Evolutionary conservation across 306 rosid species (phyloP).

Genomic region (Casuarina glauca): DNA sequence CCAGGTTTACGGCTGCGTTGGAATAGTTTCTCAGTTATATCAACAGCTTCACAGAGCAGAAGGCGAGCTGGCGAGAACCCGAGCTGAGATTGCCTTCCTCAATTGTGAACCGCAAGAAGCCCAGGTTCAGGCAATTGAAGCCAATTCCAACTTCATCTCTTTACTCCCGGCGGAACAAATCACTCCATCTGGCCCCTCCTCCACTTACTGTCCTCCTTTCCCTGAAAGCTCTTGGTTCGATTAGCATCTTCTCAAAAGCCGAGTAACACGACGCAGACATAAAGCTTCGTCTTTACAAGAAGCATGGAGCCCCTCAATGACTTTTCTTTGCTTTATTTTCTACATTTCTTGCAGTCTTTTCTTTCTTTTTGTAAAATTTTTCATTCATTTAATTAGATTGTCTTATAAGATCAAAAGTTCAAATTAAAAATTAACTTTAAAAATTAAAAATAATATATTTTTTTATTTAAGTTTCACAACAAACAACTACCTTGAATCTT

Average conservation of each 20-base stretch:
- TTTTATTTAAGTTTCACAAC: too few species aligned
- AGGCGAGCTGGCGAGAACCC: slow-evolving; percentile 45
- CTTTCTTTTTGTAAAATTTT: too few species aligned
- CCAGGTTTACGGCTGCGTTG: slow-evolving; percentile 71
- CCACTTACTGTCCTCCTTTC: slow-evolving; percentile 13
- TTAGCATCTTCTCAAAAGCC: neutral
- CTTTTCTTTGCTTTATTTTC: too few species aligned
- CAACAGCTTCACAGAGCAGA: slow-evolving; percentile 48
- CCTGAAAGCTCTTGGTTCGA: slow-evolving; percentile 27
- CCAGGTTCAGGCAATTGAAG: slow-evolving; percentile 21
- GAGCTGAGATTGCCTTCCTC: slow-evolving; percentile 47
- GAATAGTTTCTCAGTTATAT: slow-evolving; percentile 52
- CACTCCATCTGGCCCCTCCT: slow-evolving; percentile 16
- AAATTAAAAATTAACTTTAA: too few species aligned
- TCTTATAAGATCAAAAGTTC: too few species aligned
- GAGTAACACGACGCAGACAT: neutral
- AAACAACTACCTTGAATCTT: too few species aligned
- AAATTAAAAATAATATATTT: too few species aligned
- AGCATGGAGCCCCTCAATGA: too few species aligned
- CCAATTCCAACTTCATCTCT: slow-evolving; percentile 15
- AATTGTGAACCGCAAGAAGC: slow-evolving; percentile 15
- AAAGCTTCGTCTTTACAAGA: neutral
- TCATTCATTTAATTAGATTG: too few species aligned
- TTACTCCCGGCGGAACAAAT: slow-evolving; percentile 28
- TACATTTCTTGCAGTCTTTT: too few species aligned